phyloP scores from a whole-genome alignment of 257 asterid genomes.

The Plantago elongata region DNA sequence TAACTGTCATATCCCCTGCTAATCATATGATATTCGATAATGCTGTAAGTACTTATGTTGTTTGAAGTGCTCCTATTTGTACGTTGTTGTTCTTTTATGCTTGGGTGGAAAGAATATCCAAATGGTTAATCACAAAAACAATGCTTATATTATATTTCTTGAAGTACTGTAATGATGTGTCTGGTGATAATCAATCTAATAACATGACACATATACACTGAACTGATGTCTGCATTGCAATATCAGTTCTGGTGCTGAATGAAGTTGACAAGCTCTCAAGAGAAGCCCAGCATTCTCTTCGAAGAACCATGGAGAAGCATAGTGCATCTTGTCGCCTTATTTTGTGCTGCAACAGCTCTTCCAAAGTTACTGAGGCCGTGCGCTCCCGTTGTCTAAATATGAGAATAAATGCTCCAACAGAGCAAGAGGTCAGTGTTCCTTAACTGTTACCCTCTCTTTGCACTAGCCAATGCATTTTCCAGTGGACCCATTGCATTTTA shows the following conservation, averaged over 20 bases:
- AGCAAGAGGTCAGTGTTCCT: constrained; percentile 54
- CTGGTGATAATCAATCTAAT: constrained; percentile 14
- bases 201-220: constrained; percentile 15
- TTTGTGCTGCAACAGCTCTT: constrained; percentile 94
- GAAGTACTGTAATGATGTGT: constrained; percentile 11
- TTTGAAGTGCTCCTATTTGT: neutral
- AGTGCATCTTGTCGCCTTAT: constrained; percentile 91
- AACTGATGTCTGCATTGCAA: constrained; percentile 22
- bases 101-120: neutral
- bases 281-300: constrained; percentile 98
- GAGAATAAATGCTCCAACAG: constrained; percentile 80
- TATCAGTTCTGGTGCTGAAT: constrained; percentile 78
- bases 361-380: constrained; percentile 94
- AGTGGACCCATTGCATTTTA: too few relatives aligned
- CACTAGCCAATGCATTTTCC: too few relatives aligned
- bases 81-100: constrained; percentile 4
- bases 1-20: constrained; percentile 19
- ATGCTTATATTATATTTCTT: neutral
- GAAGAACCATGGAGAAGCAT: constrained; percentile 98
- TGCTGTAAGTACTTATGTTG: neutral
- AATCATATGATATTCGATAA: constrained; percentile 3
- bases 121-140: neutral
- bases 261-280: constrained; percentile 97
- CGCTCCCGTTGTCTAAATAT: constrained; percentile 96
- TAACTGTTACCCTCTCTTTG: neutral